Evolutionary conservation across 352 stramenopile species (phyloP), one percentile per base, ranked within the genome.

Genomic region (Phytopythium montanum): DNA sequence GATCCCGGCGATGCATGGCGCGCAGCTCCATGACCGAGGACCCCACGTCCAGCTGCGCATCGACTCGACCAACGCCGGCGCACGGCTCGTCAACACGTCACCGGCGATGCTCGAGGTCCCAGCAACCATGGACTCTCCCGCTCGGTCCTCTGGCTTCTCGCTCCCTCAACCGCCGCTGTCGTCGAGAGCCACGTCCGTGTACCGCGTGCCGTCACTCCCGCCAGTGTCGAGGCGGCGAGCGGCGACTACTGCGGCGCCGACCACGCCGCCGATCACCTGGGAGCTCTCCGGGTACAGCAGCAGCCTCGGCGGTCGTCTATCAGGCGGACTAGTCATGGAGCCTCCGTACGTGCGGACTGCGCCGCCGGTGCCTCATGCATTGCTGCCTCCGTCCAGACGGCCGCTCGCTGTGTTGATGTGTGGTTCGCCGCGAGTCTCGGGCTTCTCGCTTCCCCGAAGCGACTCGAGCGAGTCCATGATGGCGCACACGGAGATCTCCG

Each of bases 241-340:
- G 6, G 55, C 55, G 19, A 52, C 55, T 19, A 53, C 55, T 31
- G 38, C 52, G 21, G 19, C 29, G 3, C 21, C 44, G 44, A 50
- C 44, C 29, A 25, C 25, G 13, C 16, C 51, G 33, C 36, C 34
- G 21, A 48, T 44, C 29, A 12, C 10, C 18, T 57, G 52, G 52
- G 52, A 57, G 19, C 3, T 48, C 14, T 26, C 48, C 28, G 44
- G 44, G 2, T 31, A 31, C 29, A 75, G 60, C 45, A 73, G 62
- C 18, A 63, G 39, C 38, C 60, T 66, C 0, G 51, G 70, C 54
- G 64, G 67, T 28, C 61, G 75, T 0, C 62, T 81, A 10, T 85
- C 75, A 6, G 69, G 65, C 29, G 75, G 73, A 2, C 60, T 85
- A 5, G 58, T 77, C 7, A 85, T 85, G 76, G 76, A 82, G 44